A percentile compares a stretch with the other conserved stretches of the same genome.
phyloP scores from a whole-genome alignment of 495 filamentous ascomycete species.

The Durotheca rogersii region DNA sequence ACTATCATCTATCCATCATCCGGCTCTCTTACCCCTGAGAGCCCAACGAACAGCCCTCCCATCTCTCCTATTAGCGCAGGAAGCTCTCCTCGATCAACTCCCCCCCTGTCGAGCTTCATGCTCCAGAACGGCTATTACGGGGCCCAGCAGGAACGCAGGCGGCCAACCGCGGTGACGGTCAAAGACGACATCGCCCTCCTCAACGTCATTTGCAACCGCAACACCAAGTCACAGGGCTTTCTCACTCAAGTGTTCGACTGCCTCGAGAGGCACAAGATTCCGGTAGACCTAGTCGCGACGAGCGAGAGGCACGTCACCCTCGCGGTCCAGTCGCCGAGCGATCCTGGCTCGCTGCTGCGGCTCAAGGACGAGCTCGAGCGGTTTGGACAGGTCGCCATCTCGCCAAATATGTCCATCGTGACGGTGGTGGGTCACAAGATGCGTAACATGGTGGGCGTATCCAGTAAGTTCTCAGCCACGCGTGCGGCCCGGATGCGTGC shows the following conservation, averaged over 20 bases:
- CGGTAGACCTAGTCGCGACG: slow-evolving; percentile 42
- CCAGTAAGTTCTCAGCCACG: slow-evolving; percentile 30
- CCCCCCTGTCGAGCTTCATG: slow-evolving; percentile 35
- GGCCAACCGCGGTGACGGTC: slow-evolving; percentile 42
- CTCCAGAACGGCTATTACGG: slow-evolving; percentile 41
- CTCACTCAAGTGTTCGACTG: slow-evolving; percentile 39
- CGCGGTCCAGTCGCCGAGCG: slow-evolving; percentile 36
- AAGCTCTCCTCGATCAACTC: slow-evolving; percentile 1
- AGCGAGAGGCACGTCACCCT: slow-evolving; percentile 45
- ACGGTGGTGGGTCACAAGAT: slow-evolving; percentile 47
- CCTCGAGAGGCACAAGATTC: slow-evolving; percentile 37
- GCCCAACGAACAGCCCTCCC: slow-evolving; percentile 10
- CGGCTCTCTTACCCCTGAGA: slow-evolving; percentile 9
- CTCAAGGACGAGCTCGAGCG: slow-evolving; percentile 35
- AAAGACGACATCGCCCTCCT: slow-evolving; percentile 43
- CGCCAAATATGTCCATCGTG: slow-evolving; percentile 41
- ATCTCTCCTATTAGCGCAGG: slow-evolving; percentile 7
- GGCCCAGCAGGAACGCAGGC: slow-evolving; percentile 35
- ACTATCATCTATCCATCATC: slow-evolving; percentile 42
- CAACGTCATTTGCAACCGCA: slow-evolving; percentile 42
- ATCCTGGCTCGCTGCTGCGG: slow-evolving; percentile 25
- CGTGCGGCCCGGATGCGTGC: not conserved
- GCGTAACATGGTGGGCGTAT: slow-evolving; percentile 43
- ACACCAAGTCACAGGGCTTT: slow-evolving; percentile 41
- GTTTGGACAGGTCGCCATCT: slow-evolving; percentile 36